These are phyloP conservation scores for Phytopythium helicoides DNA, from an alignment of 352 stramenopile species.

Conservation along the genomic window DNA sequence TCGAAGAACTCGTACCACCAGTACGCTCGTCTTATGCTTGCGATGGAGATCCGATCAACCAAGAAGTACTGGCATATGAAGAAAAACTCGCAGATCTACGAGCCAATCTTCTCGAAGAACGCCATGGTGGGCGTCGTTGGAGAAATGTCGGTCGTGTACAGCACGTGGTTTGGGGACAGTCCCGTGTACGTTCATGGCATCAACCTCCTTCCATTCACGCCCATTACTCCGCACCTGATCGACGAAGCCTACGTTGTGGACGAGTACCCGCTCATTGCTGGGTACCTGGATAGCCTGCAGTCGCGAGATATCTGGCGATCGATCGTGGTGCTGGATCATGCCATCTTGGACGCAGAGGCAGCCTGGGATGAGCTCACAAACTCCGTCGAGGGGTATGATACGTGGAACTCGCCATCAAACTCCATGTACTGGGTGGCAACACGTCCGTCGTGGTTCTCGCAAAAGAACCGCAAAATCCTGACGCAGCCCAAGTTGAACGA, in stretches of 20 bases:
- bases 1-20: conserved; percentile 61
- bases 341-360: conserved; percentile 49
- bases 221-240: conserved; percentile 59
- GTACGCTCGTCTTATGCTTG: conserved; percentile 90
- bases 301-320: conserved; percentile 71
- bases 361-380: conserved; percentile 67
- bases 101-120: conserved; percentile 70
- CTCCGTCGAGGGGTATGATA: conserved; percentile 54
- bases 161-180: conserved; percentile 79
- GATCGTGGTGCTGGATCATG: conserved; percentile 67
- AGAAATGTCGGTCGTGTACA: conserved; percentile 77
- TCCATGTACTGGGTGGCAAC: conserved; percentile 76
- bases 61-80: conserved; percentile 97
- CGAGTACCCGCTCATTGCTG: conserved; percentile 52
- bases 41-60: conserved; percentile 90
- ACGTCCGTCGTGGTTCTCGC: conserved; percentile 60
- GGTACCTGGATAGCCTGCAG: conserved; percentile 35
- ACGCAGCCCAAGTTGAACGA: conserved; percentile 26
- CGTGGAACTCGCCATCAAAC: conserved; percentile 74
- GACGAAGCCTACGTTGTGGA: conserved; percentile 51
- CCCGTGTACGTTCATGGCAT: conserved; percentile 81
- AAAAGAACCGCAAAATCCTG: conserved; percentile 32
- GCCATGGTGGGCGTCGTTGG: conserved; percentile 79
- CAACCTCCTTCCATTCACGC: conserved; percentile 84
- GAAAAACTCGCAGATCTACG: conserved; percentile 69